Evolutionary conservation across 23 red algal species (phyloP), one percentile per base, ranked within the genome.

Genomic region (Agarophyton chilense): DNA sequence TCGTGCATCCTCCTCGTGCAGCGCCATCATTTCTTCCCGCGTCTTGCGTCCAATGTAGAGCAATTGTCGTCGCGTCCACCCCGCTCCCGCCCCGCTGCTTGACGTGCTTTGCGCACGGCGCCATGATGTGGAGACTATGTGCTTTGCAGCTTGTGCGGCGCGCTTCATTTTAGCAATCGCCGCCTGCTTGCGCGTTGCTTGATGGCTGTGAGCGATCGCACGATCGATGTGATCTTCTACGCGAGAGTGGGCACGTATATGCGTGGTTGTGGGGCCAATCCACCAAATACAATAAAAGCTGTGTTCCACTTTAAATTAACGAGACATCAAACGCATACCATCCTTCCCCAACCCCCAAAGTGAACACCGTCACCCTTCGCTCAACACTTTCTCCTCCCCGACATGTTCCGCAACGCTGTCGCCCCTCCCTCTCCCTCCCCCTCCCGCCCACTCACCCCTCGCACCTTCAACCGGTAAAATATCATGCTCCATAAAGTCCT

Each of bases 401-500:
- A 33, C 60, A 17, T 2, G 31, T 9, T 65, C 60, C 7, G 6
- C n/a, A n/a, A n/a, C n/a, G n/a, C 31, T 12, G 4, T 10, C 31
- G 5, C 22, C 26, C 1, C 22, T 18, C 60, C 8, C 2, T n/a
- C 31, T 25, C 60, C 35, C 60, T 36, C 60, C 60, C 31, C 4
- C 21, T 36, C 7, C 60, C 31, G 35, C 29, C 10, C 4, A 4
- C 25, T 17, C 31, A 65, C 29, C 32, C 4, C 29, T 34, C 56
- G 4, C 26, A 21, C 4, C 54, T 10, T 44, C 70, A 33, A 51
- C 84, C 24, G 84, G 66, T 33, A 31, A 12, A 26, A 92, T 52
- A 49, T 92, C 68, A 76, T 77, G 79, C 49, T 92, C 89, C 89
- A 92, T 84, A 43, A 83, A 92, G 55, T 84, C 89, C 19, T 67